Evolutionary conservation across 2,329 filamentous ascomycete species (phyloP), one percentile per base, ranked within the genome.

Genomic region (Nigrospora sphaerica): DNA sequence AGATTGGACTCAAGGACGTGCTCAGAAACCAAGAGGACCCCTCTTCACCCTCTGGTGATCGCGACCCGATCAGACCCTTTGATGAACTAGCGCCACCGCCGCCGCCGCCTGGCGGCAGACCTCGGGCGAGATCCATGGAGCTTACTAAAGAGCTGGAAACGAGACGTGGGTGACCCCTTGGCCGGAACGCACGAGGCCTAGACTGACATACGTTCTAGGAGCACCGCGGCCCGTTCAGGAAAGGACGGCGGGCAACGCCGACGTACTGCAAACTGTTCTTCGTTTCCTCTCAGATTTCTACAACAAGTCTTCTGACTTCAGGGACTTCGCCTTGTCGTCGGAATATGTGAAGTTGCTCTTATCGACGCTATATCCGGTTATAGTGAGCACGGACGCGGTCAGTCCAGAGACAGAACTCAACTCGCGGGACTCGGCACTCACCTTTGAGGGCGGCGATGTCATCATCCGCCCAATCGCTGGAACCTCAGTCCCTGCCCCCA

Each of bases 381-480:
- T 96, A 42, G 90, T 95, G 23, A 92, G 88, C 55, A 84, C 88
- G 12, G 89, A 96, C 64, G 77, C 83, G 18, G 84, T 96, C 35
- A 85, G 80, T 46, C 83, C 93, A 0, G 87, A 93, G 56, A 87
- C 83, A 0, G 93, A 98, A 63, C 69, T 97, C n/a, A 83, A 89
- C 56, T 91, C 89, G 14, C 79, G 86, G 55, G 85, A 91, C 54
- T 87, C 87, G 12, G 79, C 81, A 1, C 75, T 95, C 47, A 92
- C 82, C 1, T 95, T 95, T 54, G 88, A 93, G 54, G 89, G 89
- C 1, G 83, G 85, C 39, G 88, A 92, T 64, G 85, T 95, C 1
- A 85, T 91, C 19, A 86, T 95, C 49, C 81, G 87, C 13, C 88
- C 88, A 0, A 75, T 88, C 5, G 82, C 69, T 17, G 69, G 81